phyloP scores from a whole-genome alignment of 257 asterid species.

The Capsicum chinense region DNA sequence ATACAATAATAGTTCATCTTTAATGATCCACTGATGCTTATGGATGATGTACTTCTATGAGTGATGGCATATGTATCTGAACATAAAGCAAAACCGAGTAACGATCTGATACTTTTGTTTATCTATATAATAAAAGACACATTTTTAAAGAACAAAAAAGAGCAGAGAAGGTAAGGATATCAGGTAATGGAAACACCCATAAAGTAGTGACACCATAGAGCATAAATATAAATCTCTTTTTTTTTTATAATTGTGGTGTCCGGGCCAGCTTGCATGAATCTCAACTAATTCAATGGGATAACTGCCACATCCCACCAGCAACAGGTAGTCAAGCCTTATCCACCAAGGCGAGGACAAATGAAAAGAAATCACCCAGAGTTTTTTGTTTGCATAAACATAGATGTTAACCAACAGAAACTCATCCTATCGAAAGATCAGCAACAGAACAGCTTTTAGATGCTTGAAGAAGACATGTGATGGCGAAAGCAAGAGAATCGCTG shows the following conservation, averaged over 20 bases:
- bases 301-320: not conserved
- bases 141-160: not conserved
- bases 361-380: not conserved
- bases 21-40: not conserved
- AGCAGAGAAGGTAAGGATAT: not conserved
- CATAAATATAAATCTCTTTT: not conserved
- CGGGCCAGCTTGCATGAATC: not conserved
- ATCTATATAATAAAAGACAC: not conserved
- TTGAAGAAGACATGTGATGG: not conserved
- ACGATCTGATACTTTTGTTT: not conserved
- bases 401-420: not conserved
- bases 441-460: not conserved
- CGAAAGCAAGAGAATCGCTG: not conserved
- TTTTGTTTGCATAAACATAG: not conserved
- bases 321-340: not conserved
- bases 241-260: not conserved
- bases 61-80: not conserved
- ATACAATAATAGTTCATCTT: not conserved
- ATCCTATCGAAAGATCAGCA: not conserved
- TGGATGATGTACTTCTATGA: constrained; percentile 16
- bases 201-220: not conserved
- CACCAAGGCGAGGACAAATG: not conserved
- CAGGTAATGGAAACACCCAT: constrained; percentile 18
- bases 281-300: not conserved
- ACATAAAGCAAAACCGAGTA: not conserved